Evolutionary conservation across 768 basidiomycete species (phyloP).

Genomic region (Collybia mongolica): DNA sequence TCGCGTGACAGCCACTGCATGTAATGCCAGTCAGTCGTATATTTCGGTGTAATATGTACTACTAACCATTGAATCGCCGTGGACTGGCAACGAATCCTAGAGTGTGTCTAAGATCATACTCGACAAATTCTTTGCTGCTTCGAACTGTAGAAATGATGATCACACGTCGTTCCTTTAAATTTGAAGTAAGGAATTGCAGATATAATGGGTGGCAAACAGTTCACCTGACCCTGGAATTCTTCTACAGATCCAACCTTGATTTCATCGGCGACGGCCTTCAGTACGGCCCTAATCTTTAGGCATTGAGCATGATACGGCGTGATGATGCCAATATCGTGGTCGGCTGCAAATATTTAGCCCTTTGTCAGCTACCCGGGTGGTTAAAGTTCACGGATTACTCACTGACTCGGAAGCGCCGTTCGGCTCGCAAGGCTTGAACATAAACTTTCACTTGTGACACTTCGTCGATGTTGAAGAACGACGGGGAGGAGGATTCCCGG

Average conservation of each 20-base stretch:
- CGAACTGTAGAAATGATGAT: slow-evolving; percentile 61
- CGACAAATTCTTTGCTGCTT: slow-evolving; percentile 48
- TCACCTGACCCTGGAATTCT: slow-evolving; percentile 67
- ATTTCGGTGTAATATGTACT: not conserved
- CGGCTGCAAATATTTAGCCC: slow-evolving; percentile 23
- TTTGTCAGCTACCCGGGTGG: not conserved
- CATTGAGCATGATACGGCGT: slow-evolving; percentile 67
- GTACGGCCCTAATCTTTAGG: slow-evolving; percentile 46
- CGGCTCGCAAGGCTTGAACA: slow-evolving; percentile 32
- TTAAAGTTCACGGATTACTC: slow-evolving; percentile 13
- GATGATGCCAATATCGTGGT: slow-evolving; percentile 63
- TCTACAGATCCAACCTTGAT: slow-evolving; percentile 68
- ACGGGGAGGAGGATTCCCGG: slow-evolving; percentile 66
- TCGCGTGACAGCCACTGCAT: slow-evolving; percentile 62
- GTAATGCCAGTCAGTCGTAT: not conserved
- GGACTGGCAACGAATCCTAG: slow-evolving; percentile 58
- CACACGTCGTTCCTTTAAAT: slow-evolving; percentile 47
- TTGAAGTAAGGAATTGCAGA: slow-evolving; percentile 32
- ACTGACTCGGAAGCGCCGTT: slow-evolving; percentile 41
- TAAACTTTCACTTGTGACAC: slow-evolving; percentile 52
- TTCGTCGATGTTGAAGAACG: slow-evolving; percentile 71
- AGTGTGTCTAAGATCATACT: slow-evolving; percentile 51
- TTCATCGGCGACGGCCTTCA: slow-evolving; percentile 25
- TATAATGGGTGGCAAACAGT: not conserved
- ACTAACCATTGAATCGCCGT: slow-evolving; percentile 57